Percentiles rank a stretch among this genome's conserved stretches.
These are phyloP conservation scores for Asterionellopsis glacialis DNA, from an alignment of 108 stramenopile species.

Conservation along the genomic window DNA sequence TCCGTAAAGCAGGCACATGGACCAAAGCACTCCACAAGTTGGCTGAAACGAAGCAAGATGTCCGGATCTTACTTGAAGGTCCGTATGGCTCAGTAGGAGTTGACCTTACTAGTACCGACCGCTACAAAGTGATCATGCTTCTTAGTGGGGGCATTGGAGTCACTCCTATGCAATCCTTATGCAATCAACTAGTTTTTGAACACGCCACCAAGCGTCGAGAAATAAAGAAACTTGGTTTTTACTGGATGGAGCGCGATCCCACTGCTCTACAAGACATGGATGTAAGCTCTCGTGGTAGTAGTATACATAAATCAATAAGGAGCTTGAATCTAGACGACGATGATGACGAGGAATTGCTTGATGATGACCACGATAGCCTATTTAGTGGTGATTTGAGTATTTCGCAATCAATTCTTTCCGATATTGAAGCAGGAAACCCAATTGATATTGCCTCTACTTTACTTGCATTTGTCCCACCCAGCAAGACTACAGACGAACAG, in stretches of 20 bases:
- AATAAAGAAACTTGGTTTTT: slow-evolving; percentile 31
- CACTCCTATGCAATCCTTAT: slow-evolving; percentile 23
- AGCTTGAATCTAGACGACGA: neutral
- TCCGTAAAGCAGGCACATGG: slow-evolving; percentile 39
- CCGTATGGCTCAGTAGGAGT: slow-evolving; percentile 37
- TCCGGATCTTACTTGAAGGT: slow-evolving; percentile 34
- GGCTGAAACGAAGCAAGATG: slow-evolving; percentile 15
- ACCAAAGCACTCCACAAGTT: slow-evolving; percentile 25
- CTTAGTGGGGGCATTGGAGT: slow-evolving; percentile 53
- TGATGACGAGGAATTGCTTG: slow-evolving; percentile 1
- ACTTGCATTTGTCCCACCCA: slow-evolving; percentile 2
- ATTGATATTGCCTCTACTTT: slow-evolving; percentile 5
- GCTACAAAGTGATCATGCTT: slow-evolving; percentile 36
- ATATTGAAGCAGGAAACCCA: slow-evolving; percentile 3
- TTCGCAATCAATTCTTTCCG: neutral
- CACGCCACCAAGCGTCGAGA: slow-evolving; percentile 11
- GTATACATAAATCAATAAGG: neutral
- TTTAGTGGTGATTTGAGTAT: neutral
- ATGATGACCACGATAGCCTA: neutral
- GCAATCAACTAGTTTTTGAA: slow-evolving; percentile 24
- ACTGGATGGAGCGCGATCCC: slow-evolving; percentile 35
- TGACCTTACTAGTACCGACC: slow-evolving; percentile 22
- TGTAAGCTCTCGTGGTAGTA: neutral
- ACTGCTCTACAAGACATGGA: slow-evolving; percentile 10
- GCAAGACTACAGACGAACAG: slow-evolving; percentile 6